These are phyloP conservation scores for Coccomyxa subellipsoidea DNA, from an alignment of 163 green algal genomes.

Conservation along the genomic window DNA sequence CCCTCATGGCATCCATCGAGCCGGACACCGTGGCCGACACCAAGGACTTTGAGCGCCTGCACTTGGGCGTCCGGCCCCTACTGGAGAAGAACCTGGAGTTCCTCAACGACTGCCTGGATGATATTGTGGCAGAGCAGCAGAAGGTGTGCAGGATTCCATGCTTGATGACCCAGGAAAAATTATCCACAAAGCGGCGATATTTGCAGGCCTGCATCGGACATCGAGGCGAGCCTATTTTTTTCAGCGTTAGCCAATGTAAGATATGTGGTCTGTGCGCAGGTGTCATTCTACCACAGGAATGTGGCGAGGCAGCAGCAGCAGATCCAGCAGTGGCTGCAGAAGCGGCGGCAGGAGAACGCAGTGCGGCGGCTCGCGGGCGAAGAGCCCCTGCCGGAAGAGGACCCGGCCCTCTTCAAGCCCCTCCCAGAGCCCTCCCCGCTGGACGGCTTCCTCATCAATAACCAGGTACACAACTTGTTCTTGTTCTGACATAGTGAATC, in stretches of 20 bases:
- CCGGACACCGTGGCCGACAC: neutral
- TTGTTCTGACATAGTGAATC: slow-evolving; percentile 40
- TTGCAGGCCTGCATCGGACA: too few species aligned
- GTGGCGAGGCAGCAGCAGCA: slow-evolving; percentile 77
- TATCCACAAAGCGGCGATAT: too few species aligned
- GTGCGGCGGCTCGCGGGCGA: slow-evolving; percentile 64
- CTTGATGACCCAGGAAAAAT: too few species aligned
- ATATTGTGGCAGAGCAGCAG: slow-evolving; percentile 86
- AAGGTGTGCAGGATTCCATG: slow-evolving; percentile 45
- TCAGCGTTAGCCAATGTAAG: neutral
- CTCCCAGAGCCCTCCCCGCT: slow-evolving; percentile 84
- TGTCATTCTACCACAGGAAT: slow-evolving; percentile 80
- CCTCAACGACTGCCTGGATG: slow-evolving; percentile 94
- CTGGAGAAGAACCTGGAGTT: slow-evolving; percentile 90
- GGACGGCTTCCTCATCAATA: slow-evolving; percentile 89
- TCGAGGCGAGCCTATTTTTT: too few species aligned
- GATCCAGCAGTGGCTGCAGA: slow-evolving; percentile 74
- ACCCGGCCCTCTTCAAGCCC: slow-evolving; percentile 85
- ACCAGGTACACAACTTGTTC: slow-evolving; percentile 41
- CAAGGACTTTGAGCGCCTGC: slow-evolving; percentile 76
- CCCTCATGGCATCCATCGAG: slow-evolving; percentile 21
- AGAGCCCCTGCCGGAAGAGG: slow-evolving; percentile 94
- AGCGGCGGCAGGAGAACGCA: slow-evolving; percentile 47
- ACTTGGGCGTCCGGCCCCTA: slow-evolving; percentile 69
- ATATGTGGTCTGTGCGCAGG: slow-evolving; percentile 34